Percentiles rank a stretch among this genome's conserved stretches.
These are phyloP conservation scores for Drechslerella stenobrocha DNA, from an alignment of 2,329 filamentous ascomycete species.

Conservation along the genomic window DNA sequence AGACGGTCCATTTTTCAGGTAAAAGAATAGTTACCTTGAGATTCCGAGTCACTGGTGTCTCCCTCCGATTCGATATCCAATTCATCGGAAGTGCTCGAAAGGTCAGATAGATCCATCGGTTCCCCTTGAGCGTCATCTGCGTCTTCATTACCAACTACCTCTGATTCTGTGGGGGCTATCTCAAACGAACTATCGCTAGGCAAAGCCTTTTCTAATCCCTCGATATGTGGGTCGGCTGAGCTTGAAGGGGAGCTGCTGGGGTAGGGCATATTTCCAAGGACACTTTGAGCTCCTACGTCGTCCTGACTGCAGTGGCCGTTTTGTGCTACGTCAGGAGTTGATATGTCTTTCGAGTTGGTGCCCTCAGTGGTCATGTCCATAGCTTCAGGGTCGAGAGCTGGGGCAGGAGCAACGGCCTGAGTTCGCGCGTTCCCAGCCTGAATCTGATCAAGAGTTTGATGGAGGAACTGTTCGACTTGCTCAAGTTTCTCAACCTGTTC, in stretches of 20 bases:
- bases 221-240: background rate
- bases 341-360: background rate
- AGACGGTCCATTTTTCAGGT: too few relatives aligned
- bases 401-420: slow-evolving; percentile 4
- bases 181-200: slow-evolving; percentile 21
- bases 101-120: slow-evolving; percentile 37
- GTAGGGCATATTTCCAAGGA: background rate
- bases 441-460: slow-evolving; percentile 34
- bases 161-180: slow-evolving; percentile 16
- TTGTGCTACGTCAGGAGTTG: background rate
- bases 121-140: slow-evolving; percentile 19
- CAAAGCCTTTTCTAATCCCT: background rate
- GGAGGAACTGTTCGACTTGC: slow-evolving; percentile 40
- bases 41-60: slow-evolving; percentile 1
- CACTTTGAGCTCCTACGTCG: background rate
- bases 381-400: slow-evolving; percentile 10
- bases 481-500: slow-evolving; percentile 14
- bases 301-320: background rate
- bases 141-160: slow-evolving; percentile 1
- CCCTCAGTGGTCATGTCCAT: slow-evolving; percentile 11
- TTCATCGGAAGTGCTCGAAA: slow-evolving; percentile 7
- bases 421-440: slow-evolving; percentile 5
- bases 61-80: slow-evolving; percentile 9
- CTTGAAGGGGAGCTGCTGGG: background rate
- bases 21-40: slow-evolving; percentile 21